Conservation (phyloP, 2,329 filamentous ascomycete species). For the Aureobasidium sp. region DNA sequence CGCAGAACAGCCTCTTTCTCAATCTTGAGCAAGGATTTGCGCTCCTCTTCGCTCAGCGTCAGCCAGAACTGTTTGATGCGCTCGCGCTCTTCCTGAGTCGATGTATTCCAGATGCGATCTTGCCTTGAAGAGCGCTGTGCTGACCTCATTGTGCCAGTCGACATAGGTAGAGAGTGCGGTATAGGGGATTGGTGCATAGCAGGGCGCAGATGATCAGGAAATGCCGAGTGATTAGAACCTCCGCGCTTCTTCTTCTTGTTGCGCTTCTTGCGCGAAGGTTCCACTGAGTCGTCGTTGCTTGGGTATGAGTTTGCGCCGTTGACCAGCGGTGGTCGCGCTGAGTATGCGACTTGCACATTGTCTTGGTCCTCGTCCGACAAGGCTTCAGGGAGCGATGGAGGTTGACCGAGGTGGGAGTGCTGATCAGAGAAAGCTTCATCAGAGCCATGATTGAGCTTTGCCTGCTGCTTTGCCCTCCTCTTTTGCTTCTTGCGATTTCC, state of each 20-base stretch:
- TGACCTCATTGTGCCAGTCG: conserved; percentile 36
- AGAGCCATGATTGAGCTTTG: conserved; percentile 39
- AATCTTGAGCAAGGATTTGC: conserved; percentile 91
- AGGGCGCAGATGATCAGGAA: conserved; percentile 1
- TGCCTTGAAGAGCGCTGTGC: conserved; percentile 40
- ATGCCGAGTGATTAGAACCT: neutral
- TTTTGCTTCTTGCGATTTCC: conserved; percentile 96
- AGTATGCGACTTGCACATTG: conserved; percentile 28
- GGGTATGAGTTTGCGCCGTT: conserved; percentile 33
- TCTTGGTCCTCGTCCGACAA: conserved; percentile 40
- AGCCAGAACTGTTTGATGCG: conserved; percentile 99
- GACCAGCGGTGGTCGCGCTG: conserved; percentile 22
- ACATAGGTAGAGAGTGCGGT: conserved; percentile 36
- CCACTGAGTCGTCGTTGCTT: neutral
- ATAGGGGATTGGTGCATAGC: conserved; percentile 25
- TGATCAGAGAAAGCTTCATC: conserved; percentile 16
- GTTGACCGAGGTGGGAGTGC: conserved; percentile 29
- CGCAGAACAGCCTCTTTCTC: conserved; percentile 96
- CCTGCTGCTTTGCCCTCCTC: conserved; percentile 74
- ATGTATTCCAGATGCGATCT: conserved; percentile 96
- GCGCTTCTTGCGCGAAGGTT: conserved; percentile 16
- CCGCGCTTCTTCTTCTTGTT: conserved; percentile 18
- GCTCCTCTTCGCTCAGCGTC: conserved; percentile 84
- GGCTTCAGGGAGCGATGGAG: conserved; percentile 27
- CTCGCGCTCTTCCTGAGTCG: conserved; percentile 86